Evolutionary conservation across 1,284 basidiomycete species (phyloP).

Genomic region (Cutaneotrichosporon sp.): DNA sequence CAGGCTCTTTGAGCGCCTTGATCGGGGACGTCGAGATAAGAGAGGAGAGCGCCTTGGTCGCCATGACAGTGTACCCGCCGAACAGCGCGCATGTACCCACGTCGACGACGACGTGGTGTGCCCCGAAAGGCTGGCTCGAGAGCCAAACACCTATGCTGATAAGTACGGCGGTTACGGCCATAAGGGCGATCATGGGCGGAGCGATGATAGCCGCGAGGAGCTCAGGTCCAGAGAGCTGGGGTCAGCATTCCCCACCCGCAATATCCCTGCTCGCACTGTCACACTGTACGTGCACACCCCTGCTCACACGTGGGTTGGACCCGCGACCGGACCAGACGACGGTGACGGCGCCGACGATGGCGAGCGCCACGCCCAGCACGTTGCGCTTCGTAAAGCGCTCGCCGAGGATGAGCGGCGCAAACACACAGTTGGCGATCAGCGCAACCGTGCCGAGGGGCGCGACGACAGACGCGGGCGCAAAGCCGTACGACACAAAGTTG

Average conservation of each 20-base stretch:
- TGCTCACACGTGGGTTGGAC: constrained; percentile 64
- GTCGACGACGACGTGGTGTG: constrained; percentile 76
- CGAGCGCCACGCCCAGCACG: constrained; percentile 79
- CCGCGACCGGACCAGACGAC: constrained; percentile 81
- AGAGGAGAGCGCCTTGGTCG: constrained; percentile 79
- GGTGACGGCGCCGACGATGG: constrained; percentile 80
- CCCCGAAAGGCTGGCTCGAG: constrained; percentile 67
- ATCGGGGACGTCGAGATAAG: constrained; percentile 75
- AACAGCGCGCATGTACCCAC: constrained; percentile 61
- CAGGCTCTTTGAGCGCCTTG: constrained; percentile 70
- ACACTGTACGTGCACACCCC: not conserved
- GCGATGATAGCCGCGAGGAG: constrained; percentile 70
- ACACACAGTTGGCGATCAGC: constrained; percentile 89
- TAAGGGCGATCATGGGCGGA: constrained; percentile 72
- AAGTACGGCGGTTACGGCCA: constrained; percentile 63
- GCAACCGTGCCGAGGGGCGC: constrained; percentile 91
- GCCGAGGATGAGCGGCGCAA: constrained; percentile 79
- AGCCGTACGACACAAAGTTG: constrained; percentile 87
- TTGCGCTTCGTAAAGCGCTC: constrained; percentile 63
- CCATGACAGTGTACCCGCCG: constrained; percentile 84
- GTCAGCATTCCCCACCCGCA: constrained; percentile 10
- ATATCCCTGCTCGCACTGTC: not conserved
- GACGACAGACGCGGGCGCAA: constrained; percentile 89
- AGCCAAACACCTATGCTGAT: constrained; percentile 62
- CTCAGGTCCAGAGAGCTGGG: constrained; percentile 62